phyloP scores from a whole-genome alignment of 1,139 yeast genomes.

The Magnusiomyces suaveolens region DNA sequence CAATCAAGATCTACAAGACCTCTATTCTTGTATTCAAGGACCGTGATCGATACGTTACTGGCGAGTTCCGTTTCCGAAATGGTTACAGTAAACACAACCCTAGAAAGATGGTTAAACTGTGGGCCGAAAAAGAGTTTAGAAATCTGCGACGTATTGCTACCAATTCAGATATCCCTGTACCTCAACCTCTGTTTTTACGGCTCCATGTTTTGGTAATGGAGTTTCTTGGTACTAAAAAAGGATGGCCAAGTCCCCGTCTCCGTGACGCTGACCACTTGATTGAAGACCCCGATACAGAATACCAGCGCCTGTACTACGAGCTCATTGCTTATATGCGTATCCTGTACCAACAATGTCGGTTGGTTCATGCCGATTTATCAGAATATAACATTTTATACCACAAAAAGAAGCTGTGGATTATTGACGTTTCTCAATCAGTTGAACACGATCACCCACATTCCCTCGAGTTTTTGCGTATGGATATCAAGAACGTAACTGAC shows the following conservation, averaged over 20 bases:
- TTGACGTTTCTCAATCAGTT: conserved; percentile 95
- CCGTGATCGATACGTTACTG: conserved; percentile 90
- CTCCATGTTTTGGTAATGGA: conserved; percentile 95
- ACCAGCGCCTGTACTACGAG: conserved; percentile 60
- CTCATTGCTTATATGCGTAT: conserved; percentile 78
- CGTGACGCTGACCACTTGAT: conserved; percentile 47
- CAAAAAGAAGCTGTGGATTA: conserved; percentile 66
- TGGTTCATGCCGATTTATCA: conserved; percentile 94
- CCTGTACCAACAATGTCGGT: conserved; percentile 75
- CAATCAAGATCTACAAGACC: conserved; percentile 91
- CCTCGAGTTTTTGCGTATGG: conserved; percentile 90
- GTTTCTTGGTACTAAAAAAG: conserved; percentile 58
- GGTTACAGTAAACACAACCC: conserved; percentile 83
- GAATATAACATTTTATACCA: conserved; percentile 88
- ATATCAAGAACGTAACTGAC: conserved; percentile 87
- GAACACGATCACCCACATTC: conserved; percentile 98
- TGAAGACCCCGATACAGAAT: conserved; percentile 33
- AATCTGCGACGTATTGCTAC: conserved; percentile 68
- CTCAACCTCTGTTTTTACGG: conserved; percentile 80
- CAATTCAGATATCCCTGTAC: conserved; percentile 75
- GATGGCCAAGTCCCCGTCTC: conserved; percentile 80
- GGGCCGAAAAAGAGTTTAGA: conserved; percentile 98
- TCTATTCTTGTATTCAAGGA: conserved; percentile 93
- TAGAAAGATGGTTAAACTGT: conserved; percentile 89
- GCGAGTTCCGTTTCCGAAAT: conserved; percentile 86